Evolutionary conservation across 805 yeast species (phyloP).

Genomic region (Grigorovia humatica): DNA sequence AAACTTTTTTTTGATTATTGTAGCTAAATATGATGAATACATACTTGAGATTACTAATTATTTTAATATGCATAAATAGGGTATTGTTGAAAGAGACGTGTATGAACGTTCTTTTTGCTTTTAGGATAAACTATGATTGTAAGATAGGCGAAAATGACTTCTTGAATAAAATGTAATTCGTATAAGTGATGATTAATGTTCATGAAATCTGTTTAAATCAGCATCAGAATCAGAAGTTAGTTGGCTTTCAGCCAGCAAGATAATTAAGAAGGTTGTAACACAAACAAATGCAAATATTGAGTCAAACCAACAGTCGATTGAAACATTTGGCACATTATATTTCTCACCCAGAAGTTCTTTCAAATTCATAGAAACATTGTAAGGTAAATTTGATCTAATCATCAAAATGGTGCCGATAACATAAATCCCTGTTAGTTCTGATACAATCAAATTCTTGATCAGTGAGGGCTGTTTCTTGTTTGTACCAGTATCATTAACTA

Average conservation of each 20-base stretch:
- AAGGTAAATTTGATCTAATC: conserved; percentile 31
- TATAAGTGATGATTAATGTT: neutral
- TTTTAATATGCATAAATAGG: too few relatives aligned
- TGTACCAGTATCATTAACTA: conserved; percentile 8
- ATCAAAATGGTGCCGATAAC: conserved; percentile 32
- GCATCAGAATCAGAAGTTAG: neutral
- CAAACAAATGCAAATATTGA: conserved; percentile 28
- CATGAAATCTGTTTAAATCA: neutral
- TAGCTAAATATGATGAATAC: too few relatives aligned
- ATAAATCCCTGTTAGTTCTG: conserved; percentile 32
- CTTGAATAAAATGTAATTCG: neutral
- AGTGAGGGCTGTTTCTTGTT: conserved; percentile 25
- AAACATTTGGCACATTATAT: conserved; percentile 19
- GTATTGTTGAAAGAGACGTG: too few relatives aligned
- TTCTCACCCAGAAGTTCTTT: conserved; percentile 26
- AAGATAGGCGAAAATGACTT: too few relatives aligned
- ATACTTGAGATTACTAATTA: too few relatives aligned
- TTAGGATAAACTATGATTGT: too few relatives aligned
- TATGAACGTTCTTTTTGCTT: too few relatives aligned
- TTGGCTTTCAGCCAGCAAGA: conserved; percentile 20
- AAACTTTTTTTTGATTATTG: too few relatives aligned
- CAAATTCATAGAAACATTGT: conserved; percentile 25
- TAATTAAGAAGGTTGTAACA: conserved; percentile 21
- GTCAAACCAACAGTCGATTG: conserved; percentile 35
- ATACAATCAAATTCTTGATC: conserved; percentile 31